Evolutionary conservation across 2,329 filamentous ascomycete genomes (phyloP).

Genomic region (Lachnellula willkommii): DNA sequence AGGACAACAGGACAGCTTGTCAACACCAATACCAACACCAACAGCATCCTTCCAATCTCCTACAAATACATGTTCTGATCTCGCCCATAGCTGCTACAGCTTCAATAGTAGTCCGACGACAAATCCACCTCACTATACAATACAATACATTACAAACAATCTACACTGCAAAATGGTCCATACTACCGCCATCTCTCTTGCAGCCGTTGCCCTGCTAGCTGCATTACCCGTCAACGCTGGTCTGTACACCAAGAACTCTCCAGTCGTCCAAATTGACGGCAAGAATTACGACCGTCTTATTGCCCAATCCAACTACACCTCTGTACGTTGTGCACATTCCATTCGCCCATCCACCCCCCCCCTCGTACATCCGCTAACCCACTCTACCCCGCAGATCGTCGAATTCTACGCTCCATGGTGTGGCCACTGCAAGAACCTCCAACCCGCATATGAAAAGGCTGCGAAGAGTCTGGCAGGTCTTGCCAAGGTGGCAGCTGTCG

Average conservation of each 20-base stretch:
- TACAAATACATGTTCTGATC: background rate
- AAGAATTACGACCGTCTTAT: conserved; percentile 80
- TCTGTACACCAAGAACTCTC: conserved; percentile 80
- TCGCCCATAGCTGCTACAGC: conserved; percentile 22
- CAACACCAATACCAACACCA: conserved; percentile 8
- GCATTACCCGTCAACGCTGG: conserved; percentile 60
- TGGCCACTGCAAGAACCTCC: conserved; percentile 92
- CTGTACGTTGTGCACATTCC: conserved; percentile 47
- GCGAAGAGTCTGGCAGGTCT: conserved; percentile 85
- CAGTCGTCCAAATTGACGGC: conserved; percentile 75
- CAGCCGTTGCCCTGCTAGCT: conserved; percentile 59
- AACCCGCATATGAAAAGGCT: conserved; percentile 91
- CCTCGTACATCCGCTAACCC: background rate
- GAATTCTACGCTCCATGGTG: conserved; percentile 99
- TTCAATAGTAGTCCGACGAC: conserved; percentile 14
- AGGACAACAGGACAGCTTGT: conserved; percentile 20
- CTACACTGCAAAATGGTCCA: conserved; percentile 45
- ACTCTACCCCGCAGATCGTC: conserved; percentile 43
- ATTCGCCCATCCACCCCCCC: background rate
- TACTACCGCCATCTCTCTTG: conserved; percentile 44
- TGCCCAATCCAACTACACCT: conserved; percentile 83
- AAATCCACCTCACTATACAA: conserved; percentile 1
- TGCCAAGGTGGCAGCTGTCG: conserved; percentile 87
- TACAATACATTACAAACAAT: background rate
- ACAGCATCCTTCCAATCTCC: conserved; percentile 1